Percentiles rank a stretch among this genome's conserved stretches.
phyloP scores from a whole-genome alignment of 169 alveolate genomes.

The Plasmodium fragile region DNA sequence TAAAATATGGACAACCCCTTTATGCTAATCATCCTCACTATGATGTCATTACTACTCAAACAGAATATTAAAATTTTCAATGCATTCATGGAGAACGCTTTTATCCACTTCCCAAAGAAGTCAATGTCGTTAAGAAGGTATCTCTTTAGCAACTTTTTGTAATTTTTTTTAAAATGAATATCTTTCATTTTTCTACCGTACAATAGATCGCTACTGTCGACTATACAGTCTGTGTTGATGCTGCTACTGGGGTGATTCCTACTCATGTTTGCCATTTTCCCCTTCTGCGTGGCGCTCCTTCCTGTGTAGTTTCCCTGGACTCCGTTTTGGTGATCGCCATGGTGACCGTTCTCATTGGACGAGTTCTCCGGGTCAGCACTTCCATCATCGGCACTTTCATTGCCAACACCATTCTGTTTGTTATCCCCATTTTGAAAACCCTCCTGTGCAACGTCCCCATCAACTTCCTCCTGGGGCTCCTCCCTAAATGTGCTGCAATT shows the following conservation, averaged over 20 bases:
- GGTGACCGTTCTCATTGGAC: not conserved
- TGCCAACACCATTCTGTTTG: not conserved
- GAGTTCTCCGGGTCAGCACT: not conserved
- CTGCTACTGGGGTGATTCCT: not conserved
- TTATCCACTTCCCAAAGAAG: slow-evolving; percentile 74
- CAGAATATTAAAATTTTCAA: slow-evolving; percentile 64
- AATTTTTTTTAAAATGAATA: slow-evolving; percentile 60
- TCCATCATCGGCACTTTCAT: not conserved
- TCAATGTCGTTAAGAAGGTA: slow-evolving; percentile 62
- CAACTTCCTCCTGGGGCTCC: not conserved
- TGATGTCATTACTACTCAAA: slow-evolving; percentile 72
- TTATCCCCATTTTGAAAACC: not conserved
- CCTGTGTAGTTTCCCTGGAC: not conserved
- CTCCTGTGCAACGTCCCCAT: not conserved
- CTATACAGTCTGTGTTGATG: slow-evolving; percentile 31
- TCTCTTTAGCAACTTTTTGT: slow-evolving; percentile 35
- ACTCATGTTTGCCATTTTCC: not conserved
- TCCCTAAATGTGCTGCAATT: slow-evolving; percentile 48
- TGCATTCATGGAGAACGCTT: slow-evolving; percentile 45
- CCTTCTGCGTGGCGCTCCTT: not conserved
- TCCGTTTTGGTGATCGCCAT: not conserved
- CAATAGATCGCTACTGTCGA: slow-evolving; percentile 25
- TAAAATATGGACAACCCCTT: slow-evolving; percentile 75
- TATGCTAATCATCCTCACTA: slow-evolving; percentile 67
- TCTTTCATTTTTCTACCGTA: slow-evolving; percentile 47